Conservation (phyloP, 2,329 filamentous ascomycete genomes). For the Cladorrhinum sp. region DNA sequence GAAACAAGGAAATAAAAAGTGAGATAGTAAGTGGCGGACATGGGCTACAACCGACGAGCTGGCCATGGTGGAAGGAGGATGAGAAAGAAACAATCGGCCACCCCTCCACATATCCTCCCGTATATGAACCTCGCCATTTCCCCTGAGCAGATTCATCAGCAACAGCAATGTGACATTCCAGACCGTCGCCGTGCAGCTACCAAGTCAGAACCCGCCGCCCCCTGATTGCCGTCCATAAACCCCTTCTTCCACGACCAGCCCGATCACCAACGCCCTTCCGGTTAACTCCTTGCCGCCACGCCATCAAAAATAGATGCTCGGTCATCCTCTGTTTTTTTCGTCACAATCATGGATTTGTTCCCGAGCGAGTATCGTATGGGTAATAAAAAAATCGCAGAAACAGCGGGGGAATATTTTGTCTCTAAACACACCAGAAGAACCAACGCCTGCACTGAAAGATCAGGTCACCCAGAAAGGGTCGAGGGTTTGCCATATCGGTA, state of each 20-base stretch:
- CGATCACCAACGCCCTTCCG: constrained; percentile 7
- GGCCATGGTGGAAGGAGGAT: constrained; percentile 3
- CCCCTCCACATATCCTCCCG: background rate
- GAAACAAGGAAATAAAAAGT: constrained; percentile 38
- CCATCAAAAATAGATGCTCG: constrained; percentile 12
- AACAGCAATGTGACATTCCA: background rate
- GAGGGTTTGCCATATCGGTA: constrained; percentile 21
- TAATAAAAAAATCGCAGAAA: constrained; percentile 38
- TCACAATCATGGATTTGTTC: constrained; percentile 24
- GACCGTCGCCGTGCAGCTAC: background rate
- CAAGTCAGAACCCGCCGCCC: too few relatives aligned
- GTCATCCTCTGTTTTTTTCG: constrained; percentile 24
- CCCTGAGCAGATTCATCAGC: too few relatives aligned
- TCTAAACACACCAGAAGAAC: constrained; percentile 44
- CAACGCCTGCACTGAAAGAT: constrained; percentile 49
- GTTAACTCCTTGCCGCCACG: constrained; percentile 10
- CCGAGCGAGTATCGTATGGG: constrained; percentile 28
- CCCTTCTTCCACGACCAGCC: background rate
- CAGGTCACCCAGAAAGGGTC: constrained; percentile 36
- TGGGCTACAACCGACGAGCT: constrained; percentile 12
- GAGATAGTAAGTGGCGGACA: constrained; percentile 15
- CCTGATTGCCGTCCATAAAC: background rate
- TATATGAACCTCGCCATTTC: background rate
- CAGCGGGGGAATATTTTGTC: constrained; percentile 44
- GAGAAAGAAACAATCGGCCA: constrained; percentile 2